Evolutionary conservation across 2,329 filamentous ascomycete species (phyloP).

Genomic region (Berkeleyomyces basicola): DNA sequence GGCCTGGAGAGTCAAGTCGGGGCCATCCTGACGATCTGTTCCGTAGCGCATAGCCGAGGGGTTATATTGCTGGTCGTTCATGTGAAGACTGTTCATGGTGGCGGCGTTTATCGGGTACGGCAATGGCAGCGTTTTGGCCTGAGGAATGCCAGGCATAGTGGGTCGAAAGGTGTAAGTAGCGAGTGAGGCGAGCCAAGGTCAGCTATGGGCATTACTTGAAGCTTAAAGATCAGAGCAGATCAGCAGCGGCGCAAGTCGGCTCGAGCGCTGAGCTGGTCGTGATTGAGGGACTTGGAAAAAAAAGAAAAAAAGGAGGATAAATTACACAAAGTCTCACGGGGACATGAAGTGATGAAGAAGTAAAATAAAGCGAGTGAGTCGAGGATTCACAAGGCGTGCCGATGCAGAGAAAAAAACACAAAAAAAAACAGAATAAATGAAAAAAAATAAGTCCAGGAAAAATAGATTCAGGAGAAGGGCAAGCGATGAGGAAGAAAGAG

Average conservation of each 20-base stretch:
- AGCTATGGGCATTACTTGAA: neutral
- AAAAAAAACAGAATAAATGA: neutral
- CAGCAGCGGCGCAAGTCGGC: neutral
- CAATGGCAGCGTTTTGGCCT: conserved; percentile 7
- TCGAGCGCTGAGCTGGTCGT: neutral
- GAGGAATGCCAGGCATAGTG: conserved; percentile 3
- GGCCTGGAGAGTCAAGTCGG: conserved; percentile 2
- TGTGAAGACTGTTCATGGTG: neutral
- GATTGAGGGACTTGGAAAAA: neutral
- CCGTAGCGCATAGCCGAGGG: conserved; percentile 3
- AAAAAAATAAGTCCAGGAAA: neutral
- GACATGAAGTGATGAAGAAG: neutral
- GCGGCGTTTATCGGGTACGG: neutral
- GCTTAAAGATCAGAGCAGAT: neutral
- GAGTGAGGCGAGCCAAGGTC: neutral
- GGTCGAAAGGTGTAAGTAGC: neutral
- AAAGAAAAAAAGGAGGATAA: neutral
- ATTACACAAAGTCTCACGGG: neutral
- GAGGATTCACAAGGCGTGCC: neutral
- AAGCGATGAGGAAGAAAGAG: neutral
- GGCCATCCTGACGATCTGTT: neutral
- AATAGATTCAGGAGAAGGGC: neutral
- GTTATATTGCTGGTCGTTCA: neutral
- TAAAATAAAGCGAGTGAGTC: neutral
- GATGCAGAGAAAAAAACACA: neutral